These are phyloP conservation scores for Yarrowia hollandica DNA, from an alignment of 805 yeast genomes.

Conservation along the genomic window DNA sequence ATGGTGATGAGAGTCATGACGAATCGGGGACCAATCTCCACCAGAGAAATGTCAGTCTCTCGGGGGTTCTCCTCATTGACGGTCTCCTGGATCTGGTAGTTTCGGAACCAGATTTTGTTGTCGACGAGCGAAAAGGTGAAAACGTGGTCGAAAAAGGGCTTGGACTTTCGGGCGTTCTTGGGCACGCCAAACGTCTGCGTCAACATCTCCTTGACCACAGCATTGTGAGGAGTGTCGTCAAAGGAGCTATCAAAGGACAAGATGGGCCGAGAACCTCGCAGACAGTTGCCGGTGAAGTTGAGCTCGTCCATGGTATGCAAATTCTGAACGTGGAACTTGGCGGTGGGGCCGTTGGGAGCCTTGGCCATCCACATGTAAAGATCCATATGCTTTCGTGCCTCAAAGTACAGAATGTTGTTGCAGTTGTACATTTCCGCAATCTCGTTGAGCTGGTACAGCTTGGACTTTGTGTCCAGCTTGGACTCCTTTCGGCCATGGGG, in stretches of 20 bases:
- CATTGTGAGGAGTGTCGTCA: slow-evolving; percentile 65
- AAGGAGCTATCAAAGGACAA: slow-evolving; percentile 84
- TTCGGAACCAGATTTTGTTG: slow-evolving; percentile 92
- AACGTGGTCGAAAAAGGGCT: slow-evolving; percentile 95
- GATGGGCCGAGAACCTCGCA: slow-evolving; percentile 92
- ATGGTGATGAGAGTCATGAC: slow-evolving; percentile 89
- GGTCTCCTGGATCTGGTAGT: slow-evolving; percentile 81
- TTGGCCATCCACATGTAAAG: slow-evolving; percentile 92
- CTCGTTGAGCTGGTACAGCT: slow-evolving; percentile 84
- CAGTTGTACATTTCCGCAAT: slow-evolving; percentile 96
- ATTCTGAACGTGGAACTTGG: slow-evolving; percentile 90
- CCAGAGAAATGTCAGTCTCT: slow-evolving; percentile 66
- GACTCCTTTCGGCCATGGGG: slow-evolving; percentile 98
- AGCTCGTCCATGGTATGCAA: slow-evolving; percentile 94
- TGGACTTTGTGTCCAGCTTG: slow-evolving; percentile 89
- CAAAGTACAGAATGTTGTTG: slow-evolving; percentile 90
- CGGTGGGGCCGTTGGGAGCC: slow-evolving; percentile 97
- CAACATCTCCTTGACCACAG: slow-evolving; percentile 79
- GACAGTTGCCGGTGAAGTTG: slow-evolving; percentile 93
- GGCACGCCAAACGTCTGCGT: slow-evolving; percentile 91
- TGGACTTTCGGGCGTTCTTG: slow-evolving; percentile 84
- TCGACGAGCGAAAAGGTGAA: slow-evolving; percentile 91
- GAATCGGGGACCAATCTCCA: slow-evolving; percentile 96
- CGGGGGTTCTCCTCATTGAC: slow-evolving; percentile 50
- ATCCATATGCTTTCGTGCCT: slow-evolving; percentile 94